A percentile compares a stretch with the other conserved stretches of the same genome.
Conservation (phyloP, 116 monocot species). For the Phalaenopsis hybrid region DNA sequence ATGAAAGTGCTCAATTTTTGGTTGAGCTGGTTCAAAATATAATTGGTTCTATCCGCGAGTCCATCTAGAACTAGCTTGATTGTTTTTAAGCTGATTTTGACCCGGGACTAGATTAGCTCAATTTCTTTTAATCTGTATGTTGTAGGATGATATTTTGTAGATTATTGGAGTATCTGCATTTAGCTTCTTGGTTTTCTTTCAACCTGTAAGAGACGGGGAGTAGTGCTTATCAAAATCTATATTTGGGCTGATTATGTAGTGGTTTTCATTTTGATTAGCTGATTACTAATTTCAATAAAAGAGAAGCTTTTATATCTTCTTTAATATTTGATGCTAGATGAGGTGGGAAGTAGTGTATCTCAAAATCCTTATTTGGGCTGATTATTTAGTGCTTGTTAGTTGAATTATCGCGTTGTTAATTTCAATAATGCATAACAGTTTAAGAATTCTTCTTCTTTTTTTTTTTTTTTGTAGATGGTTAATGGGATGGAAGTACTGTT, state of each 20-base stretch:
- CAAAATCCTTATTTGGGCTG: neutral
- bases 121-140: no score
- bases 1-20: no score
- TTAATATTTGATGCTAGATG: no score
- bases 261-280: neutral
- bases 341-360: neutral
- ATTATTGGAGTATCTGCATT: no score
- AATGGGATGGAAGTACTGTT: neutral
- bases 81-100: no score
- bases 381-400: neutral
- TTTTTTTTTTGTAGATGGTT: neutral
- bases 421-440: neutral
- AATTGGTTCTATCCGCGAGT: no score
- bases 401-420: neutral
- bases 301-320: neutral
- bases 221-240: neutral
- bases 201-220: neutral
- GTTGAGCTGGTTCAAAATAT: no score
- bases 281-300: neutral
- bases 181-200: no score
- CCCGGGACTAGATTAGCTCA: no score
- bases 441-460: neutral
- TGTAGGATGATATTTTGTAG: no score
- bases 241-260: neutral
- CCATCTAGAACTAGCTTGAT: no score